Evolutionary conservation across 768 basidiomycete genomes (phyloP), one percentile per base, ranked within the genome.

Genomic region (Pulveroboletus sp.): DNA sequence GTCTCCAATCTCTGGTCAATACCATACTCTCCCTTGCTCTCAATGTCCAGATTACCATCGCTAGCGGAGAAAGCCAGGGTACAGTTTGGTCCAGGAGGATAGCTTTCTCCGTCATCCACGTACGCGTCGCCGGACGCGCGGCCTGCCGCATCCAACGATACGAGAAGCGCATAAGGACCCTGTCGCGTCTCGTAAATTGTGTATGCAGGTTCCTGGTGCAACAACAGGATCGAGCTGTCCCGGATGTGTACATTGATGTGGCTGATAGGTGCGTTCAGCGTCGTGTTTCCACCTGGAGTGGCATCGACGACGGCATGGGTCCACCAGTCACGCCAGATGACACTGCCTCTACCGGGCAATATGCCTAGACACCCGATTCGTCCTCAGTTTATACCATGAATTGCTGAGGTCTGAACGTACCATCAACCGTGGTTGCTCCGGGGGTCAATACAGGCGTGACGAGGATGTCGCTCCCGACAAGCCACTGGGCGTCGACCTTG

Each of bases 241-340:
- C 87, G 79, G 49, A 90, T 66, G 61, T 89, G 85, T 21, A 89
- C 81, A 50, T 84, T 84, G 66, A 90, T 89, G 59, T 87, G 82
- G 16, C 82, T 75, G 3, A 90, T 78, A 4, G 87, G 86, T 3
- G 85, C 84, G n/a, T 69, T 59, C 39, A 89, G 70, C 6, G 79
- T 80, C 1, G 74, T 76, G 45, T 72, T 71, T 25, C 58, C 64
- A 31, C 75, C 75, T 2, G 66, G 32, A 1, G 66, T 62, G 16
- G 72, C 65, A 17, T 82, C 66, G 19, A 82, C 74, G n/a, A n/a
- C n/a, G n/a, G n/a, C n/a, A n/a, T n/a, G n/a, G n/a, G n/a, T n/a
- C n/a, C n/a, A n/a, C n/a, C n/a, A n/a, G n/a, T n/a, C n/a, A n/a
- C n/a, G n/a, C n/a, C n/a, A n/a, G n/a, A n/a, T n/a, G n/a, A n/a